A percentile compares a stretch with the other conserved stretches of the same genome.
Evolutionary conservation across 257 asterid genomes (phyloP).

Genomic region (Scutellaria barbata): DNA sequence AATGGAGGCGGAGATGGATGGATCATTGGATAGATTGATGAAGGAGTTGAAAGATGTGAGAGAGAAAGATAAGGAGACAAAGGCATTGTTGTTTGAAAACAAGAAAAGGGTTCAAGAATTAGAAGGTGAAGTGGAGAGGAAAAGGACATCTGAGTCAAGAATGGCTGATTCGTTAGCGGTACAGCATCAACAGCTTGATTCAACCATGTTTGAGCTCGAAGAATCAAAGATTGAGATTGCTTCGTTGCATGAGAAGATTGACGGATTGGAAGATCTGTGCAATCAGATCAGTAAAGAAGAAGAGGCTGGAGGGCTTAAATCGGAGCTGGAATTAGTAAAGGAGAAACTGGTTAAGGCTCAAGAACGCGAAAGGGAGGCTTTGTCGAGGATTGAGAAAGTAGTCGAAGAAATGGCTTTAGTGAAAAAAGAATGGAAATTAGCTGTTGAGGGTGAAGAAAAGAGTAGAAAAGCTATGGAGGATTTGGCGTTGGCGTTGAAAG

Average conservation of each 20-base stretch:
- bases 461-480: slow-evolving; percentile 87
- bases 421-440: slow-evolving; percentile 54
- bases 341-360: slow-evolving; percentile 36
- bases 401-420: slow-evolving; percentile 46
- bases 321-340: slow-evolving; percentile 42
- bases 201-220: slow-evolving; percentile 51
- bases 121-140: slow-evolving; percentile 50
- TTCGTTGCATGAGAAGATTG: slow-evolving; percentile 45
- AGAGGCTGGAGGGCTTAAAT: slow-evolving; percentile 33
- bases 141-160: slow-evolving; percentile 41
- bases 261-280: slow-evolving; percentile 36
- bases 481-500: slow-evolving; percentile 72
- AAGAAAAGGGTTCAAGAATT: slow-evolving; percentile 52
- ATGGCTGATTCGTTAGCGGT: slow-evolving; percentile 47
- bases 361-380: slow-evolving; percentile 47
- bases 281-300: slow-evolving; percentile 29
- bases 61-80: slow-evolving; percentile 41
- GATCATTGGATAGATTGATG: slow-evolving; percentile 38
- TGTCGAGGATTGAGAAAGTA: slow-evolving; percentile 19
- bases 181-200: slow-evolving; percentile 52
- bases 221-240: slow-evolving; percentile 57
- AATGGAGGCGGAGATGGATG: slow-evolving; percentile 50
- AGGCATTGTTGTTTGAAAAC: slow-evolving; percentile 30
- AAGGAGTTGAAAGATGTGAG: slow-evolving; percentile 44
- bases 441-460: slow-evolving; percentile 70